A percentile compares a stretch with the other conserved stretches of the same genome.
These are phyloP conservation scores for Olyra latifolia DNA, from an alignment of 176 grass and related monocot genomes.

Conservation along the genomic window DNA sequence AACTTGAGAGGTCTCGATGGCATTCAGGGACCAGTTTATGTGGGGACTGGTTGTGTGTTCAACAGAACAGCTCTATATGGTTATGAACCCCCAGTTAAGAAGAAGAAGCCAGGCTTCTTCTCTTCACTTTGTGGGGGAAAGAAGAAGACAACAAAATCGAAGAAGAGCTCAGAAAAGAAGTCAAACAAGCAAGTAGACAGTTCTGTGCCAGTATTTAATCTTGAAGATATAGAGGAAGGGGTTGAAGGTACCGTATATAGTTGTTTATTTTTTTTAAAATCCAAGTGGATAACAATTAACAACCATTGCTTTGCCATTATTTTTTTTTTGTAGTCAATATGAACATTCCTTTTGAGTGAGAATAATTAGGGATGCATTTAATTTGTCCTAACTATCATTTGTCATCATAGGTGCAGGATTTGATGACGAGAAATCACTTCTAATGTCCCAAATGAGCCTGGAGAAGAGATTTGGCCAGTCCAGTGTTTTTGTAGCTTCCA, in stretches of 20 bases:
- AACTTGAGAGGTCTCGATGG: conserved; percentile 99
- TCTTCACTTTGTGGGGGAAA: conserved; percentile 72
- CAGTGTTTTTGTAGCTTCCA: conserved; percentile 91
- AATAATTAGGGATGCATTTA: not conserved
- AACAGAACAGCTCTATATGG: conserved; percentile 95
- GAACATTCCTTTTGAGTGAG: not conserved
- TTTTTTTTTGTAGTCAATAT: not conserved
- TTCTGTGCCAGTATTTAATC: conserved; percentile 91
- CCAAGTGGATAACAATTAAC: not conserved
- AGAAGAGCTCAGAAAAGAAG: conserved; percentile 73
- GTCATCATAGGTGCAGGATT: conserved; percentile 71
- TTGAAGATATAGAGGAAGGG: conserved; percentile 98
- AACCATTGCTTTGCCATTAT: not conserved
- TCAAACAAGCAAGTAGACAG: conserved; percentile 84
- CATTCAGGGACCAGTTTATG: conserved; percentile 94
- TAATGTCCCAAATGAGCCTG: conserved; percentile 98
- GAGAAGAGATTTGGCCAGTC: conserved; percentile 98
- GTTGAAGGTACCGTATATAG: conserved; percentile 69
- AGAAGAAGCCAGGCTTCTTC: conserved; percentile 63
- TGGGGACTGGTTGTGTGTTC: conserved; percentile 97
- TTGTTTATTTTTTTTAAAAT: conserved; percentile 22
- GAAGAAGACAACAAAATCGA: conserved; percentile 72
- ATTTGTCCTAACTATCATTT: conserved; percentile 20
- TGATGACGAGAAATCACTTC: conserved; percentile 90
- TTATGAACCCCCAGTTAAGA: conserved; percentile 89